Percentiles rank a stretch among this genome's conserved stretches.
phyloP scores from a whole-genome alignment of 129 eudicot genomes.

The Lactuca saligna region DNA sequence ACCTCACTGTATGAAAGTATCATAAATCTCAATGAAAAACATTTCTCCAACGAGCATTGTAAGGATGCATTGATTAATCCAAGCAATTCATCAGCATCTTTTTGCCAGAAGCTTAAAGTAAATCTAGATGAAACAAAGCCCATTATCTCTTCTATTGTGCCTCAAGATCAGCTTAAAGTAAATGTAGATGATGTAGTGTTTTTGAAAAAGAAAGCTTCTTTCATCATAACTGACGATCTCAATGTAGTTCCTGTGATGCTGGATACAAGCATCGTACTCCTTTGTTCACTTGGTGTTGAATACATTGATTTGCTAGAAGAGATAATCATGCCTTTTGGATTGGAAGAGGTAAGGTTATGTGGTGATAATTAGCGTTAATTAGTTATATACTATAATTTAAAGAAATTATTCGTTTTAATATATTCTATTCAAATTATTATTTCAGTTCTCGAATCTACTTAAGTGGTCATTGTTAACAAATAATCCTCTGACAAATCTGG shows the following conservation, averaged over 20 bases:
- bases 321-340: slow-evolving; percentile 16
- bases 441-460: slow-evolving; percentile 36
- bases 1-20: slow-evolving; percentile 29
- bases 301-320: slow-evolving; percentile 30
- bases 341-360: slow-evolving; percentile 27
- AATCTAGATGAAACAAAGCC: slow-evolving; percentile 24
- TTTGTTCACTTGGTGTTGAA: slow-evolving; percentile 38
- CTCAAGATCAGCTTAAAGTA: slow-evolving; percentile 27
- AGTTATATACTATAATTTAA: not conserved
- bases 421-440: not conserved
- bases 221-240: slow-evolving; percentile 34
- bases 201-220: slow-evolving; percentile 12
- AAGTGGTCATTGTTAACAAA: slow-evolving; percentile 34
- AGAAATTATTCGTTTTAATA: too few relatives aligned
- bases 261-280: slow-evolving; percentile 22
- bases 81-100: slow-evolving; percentile 5
- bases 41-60: slow-evolving; percentile 28
- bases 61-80: slow-evolving; percentile 34
- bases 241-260: slow-evolving; percentile 27
- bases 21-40: slow-evolving; percentile 17
- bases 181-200: slow-evolving; percentile 26
- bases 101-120: slow-evolving; percentile 32
- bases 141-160: not conserved
- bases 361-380: not conserved
- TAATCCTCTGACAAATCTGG: slow-evolving; percentile 35